Percentiles rank a stretch among this genome's conserved stretches.
phyloP scores from a whole-genome alignment of 1,139 yeast genomes.

The Saccharomycopsis crataegensis region DNA sequence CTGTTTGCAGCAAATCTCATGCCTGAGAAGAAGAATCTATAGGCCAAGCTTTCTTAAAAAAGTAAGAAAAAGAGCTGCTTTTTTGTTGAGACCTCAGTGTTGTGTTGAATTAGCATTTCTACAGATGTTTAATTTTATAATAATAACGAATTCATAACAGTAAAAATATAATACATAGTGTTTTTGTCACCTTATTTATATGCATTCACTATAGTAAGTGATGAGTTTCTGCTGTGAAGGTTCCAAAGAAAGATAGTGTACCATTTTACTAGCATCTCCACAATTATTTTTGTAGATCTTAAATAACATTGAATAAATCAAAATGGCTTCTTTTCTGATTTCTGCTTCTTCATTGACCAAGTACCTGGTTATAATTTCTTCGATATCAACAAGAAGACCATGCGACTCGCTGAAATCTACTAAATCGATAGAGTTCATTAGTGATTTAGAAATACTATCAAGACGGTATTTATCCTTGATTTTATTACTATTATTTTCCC shows the following conservation, averaged over 20 bases:
- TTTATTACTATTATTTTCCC: not conserved
- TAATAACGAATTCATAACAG: too few relatives aligned
- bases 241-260: not conserved
- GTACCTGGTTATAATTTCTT: not conserved
- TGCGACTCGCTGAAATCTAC: not conserved
- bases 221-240: slow-evolving; percentile 2
- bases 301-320: slow-evolving; percentile 6
- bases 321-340: slow-evolving; percentile 3
- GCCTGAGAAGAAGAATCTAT: too few relatives aligned
- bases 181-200: not conserved
- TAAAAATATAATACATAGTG: not conserved
- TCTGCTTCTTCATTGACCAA: not conserved
- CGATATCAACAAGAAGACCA: not conserved
- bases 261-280: not conserved
- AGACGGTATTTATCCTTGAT: not conserved
- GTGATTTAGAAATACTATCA: not conserved
- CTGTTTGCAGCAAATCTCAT: too few relatives aligned
- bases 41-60: too few relatives aligned
- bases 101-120: too few relatives aligned
- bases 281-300: not conserved
- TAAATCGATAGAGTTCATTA: not conserved
- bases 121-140: too few relatives aligned
- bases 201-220: slow-evolving; percentile 6
- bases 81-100: too few relatives aligned
- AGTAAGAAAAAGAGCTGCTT: too few relatives aligned